phyloP scores from a whole-genome alignment of 352 stramenopile genomes.

The Phytopythium boreale region DNA sequence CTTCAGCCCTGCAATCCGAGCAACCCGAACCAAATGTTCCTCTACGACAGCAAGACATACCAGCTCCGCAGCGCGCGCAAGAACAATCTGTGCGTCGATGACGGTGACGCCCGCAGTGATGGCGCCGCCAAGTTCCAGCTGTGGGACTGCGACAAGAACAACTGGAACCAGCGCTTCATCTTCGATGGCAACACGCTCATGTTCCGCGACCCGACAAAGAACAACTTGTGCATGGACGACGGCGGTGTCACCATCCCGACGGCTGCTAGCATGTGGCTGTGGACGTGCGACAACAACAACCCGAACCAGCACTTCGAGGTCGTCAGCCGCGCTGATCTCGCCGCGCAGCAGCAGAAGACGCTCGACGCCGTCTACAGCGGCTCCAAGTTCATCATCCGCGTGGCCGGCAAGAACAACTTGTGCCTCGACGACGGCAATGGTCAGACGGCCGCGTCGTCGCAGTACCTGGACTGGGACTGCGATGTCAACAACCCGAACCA shows the following conservation, averaged over 20 bases:
- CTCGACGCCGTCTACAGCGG: conserved; percentile 14
- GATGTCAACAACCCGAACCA: conserved; percentile 17
- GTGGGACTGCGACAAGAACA: conserved; percentile 10
- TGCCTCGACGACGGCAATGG: conserved; percentile 18
- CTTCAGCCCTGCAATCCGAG: conserved; percentile 17
- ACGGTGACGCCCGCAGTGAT: conserved; percentile 5
- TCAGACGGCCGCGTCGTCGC: conserved; percentile 11
- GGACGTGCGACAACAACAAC: conserved; percentile 14
- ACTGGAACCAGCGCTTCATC: neutral
- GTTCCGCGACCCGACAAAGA: conserved; percentile 22
- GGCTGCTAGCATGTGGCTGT: conserved; percentile 12
- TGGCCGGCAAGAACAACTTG: conserved; percentile 8
- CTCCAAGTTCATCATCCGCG: conserved; percentile 14
- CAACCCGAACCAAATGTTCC: conserved; percentile 32
- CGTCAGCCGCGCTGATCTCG: conserved; percentile 9
- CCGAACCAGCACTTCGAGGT: conserved; percentile 41
- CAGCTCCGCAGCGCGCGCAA: conserved; percentile 8
- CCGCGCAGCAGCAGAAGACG: conserved; percentile 14
- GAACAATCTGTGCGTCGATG: conserved; percentile 5
- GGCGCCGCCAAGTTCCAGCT: conserved; percentile 6
- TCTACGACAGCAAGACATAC: conserved; percentile 17
- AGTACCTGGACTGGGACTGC: conserved; percentile 20
- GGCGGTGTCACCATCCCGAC: conserved; percentile 11
- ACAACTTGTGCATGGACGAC: conserved; percentile 32
- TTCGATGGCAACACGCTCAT: conserved; percentile 23